Conservation (phyloP, 805 yeast genomes). For the Teunomyces tritomae region DNA sequence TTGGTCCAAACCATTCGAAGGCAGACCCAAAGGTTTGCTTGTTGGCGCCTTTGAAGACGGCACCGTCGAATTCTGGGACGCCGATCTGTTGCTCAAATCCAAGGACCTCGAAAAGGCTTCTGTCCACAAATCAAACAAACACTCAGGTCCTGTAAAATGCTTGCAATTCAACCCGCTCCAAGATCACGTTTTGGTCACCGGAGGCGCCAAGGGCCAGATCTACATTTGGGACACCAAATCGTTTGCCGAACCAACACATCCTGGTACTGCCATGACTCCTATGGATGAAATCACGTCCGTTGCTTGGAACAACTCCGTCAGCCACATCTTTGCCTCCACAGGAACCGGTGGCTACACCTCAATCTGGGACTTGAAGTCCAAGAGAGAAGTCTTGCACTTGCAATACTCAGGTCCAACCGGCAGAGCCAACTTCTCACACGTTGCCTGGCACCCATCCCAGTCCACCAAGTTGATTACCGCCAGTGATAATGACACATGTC, state of each 20-base stretch:
- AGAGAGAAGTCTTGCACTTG: slow-evolving; percentile 84
- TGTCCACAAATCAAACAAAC: slow-evolving; percentile 54
- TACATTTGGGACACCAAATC: slow-evolving; percentile 84
- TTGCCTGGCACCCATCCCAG: slow-evolving; percentile 93
- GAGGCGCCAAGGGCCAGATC: slow-evolving; percentile 86
- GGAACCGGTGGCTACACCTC: slow-evolving; percentile 84
- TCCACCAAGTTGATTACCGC: slow-evolving; percentile 88
- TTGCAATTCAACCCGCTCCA: slow-evolving; percentile 78
- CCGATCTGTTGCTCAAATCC: slow-evolving; percentile 45
- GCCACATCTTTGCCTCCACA: slow-evolving; percentile 88
- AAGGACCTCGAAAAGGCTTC: slow-evolving; percentile 41
- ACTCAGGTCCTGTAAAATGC: slow-evolving; percentile 66
- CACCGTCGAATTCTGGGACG: slow-evolving; percentile 73
- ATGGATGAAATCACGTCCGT: slow-evolving; percentile 77
- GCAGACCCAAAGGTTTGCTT: slow-evolving; percentile 52
- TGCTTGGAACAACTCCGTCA: slow-evolving; percentile 83
- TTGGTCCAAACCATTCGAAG: slow-evolving; percentile 66
- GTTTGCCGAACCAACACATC: slow-evolving; percentile 54
- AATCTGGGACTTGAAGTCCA: slow-evolving; percentile 89
- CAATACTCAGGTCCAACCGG: slow-evolving; percentile 58
- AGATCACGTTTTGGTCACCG: slow-evolving; percentile 72
- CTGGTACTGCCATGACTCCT: slow-evolving; percentile 79
- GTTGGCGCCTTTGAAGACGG: slow-evolving; percentile 94
- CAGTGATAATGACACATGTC: slow-evolving; percentile 73
- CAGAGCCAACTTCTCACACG: slow-evolving; percentile 71